Conservation (phyloP, 2,329 filamentous ascomycete genomes). For the Pseudocercospora vitis region DNA sequence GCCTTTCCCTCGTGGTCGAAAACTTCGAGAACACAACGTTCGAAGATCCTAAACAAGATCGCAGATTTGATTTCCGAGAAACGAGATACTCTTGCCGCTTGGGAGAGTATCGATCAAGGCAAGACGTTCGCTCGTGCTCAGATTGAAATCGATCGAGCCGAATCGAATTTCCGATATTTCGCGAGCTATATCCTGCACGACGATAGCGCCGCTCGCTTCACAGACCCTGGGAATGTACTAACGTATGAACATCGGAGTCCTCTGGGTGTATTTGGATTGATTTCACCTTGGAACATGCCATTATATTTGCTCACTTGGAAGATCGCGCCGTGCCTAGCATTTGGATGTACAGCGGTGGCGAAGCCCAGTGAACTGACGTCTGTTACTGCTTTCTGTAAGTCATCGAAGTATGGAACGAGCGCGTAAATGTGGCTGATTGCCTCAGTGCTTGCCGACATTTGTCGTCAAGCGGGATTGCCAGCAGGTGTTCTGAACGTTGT, state of each 20-base stretch:
- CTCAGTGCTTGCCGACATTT: slow-evolving; percentile 15
- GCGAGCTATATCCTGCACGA: slow-evolving; percentile 18
- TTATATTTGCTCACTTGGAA: slow-evolving; percentile 20
- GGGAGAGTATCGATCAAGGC: slow-evolving; percentile 21
- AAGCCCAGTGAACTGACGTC: slow-evolving; percentile 18
- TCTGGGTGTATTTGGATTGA: slow-evolving; percentile 16
- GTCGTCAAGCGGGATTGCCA: slow-evolving; percentile 43
- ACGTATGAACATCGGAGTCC: slow-evolving; percentile 17
- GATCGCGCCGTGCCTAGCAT: slow-evolving; percentile 18
- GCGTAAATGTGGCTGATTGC: neutral
- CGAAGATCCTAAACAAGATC: slow-evolving; percentile 7
- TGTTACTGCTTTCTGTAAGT: slow-evolving; percentile 18
- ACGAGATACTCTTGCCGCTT: slow-evolving; percentile 10
- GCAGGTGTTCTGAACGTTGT: slow-evolving; percentile 46
- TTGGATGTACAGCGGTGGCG: slow-evolving; percentile 15
- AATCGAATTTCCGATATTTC: slow-evolving; percentile 19
- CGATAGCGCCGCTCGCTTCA: slow-evolving; percentile 15
- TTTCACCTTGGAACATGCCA: slow-evolving; percentile 20
- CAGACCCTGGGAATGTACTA: slow-evolving; percentile 10
- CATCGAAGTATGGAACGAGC: neutral
- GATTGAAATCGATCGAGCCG: slow-evolving; percentile 15
- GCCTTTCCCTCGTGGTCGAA: slow-evolving; percentile 16
- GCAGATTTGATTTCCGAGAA: slow-evolving; percentile 12
- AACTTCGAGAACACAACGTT: slow-evolving; percentile 11
- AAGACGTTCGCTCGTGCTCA: slow-evolving; percentile 17